Evolutionary conservation across 2,329 filamentous ascomycete genomes (phyloP).

Genomic region (Pestalotiopsis sp.): DNA sequence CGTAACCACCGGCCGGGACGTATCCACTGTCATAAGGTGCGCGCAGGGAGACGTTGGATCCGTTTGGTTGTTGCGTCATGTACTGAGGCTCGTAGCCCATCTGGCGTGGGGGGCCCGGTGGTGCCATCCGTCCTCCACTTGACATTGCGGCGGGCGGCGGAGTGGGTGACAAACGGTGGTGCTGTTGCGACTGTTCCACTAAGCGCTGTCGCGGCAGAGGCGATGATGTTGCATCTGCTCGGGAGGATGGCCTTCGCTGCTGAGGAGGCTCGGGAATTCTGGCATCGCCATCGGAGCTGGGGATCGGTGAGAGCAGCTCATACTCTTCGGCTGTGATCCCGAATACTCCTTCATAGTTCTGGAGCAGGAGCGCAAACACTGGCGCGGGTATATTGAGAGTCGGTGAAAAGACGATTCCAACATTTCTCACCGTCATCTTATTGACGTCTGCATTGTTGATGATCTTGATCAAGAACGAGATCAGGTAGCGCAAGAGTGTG

Average conservation of each 20-base stretch:
- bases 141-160: slow-evolving; percentile 42
- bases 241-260: slow-evolving; percentile 52
- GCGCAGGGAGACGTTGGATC: slow-evolving; percentile 34
- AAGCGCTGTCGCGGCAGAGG: slow-evolving; percentile 52
- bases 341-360: slow-evolving; percentile 88
- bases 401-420: slow-evolving; percentile 97
- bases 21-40: slow-evolving; percentile 50
- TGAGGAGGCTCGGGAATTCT: slow-evolving; percentile 31
- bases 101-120: slow-evolving; percentile 46
- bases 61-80: slow-evolving; percentile 36
- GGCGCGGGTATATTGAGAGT: slow-evolving; percentile 95
- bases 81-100: slow-evolving; percentile 49
- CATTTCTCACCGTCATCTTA: slow-evolving; percentile 98
- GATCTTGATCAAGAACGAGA: slow-evolving; percentile 87
- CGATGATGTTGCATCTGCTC: slow-evolving; percentile 50
- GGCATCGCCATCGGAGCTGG: slow-evolving; percentile 37
- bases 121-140: slow-evolving; percentile 36
- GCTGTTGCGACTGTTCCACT: slow-evolving; percentile 40
- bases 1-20: slow-evolving; percentile 36
- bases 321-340: slow-evolving; percentile 69
- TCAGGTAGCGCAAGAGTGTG: slow-evolving; percentile 80
- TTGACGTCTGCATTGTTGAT: slow-evolving; percentile 89
- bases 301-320: slow-evolving; percentile 52
- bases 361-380: slow-evolving; percentile 90
- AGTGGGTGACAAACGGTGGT: slow-evolving; percentile 49